Conservation (phyloP, 2,329 filamentous ascomycete species). For the Fusarium sp. region DNA sequence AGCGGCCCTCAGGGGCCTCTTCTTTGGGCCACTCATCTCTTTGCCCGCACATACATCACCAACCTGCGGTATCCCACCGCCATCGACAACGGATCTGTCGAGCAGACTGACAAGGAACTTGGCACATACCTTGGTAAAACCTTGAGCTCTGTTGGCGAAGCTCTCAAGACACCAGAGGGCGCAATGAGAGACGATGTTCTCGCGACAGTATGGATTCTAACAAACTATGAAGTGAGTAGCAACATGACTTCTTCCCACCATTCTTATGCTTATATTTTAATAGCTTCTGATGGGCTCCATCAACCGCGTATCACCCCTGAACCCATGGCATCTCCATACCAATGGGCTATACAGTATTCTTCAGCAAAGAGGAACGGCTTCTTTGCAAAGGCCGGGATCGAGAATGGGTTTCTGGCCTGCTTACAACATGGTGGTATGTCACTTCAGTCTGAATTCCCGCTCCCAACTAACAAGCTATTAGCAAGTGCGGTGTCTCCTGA, state of each 20-base stretch:
- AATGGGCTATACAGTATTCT: conserved; percentile 50
- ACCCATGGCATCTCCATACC: conserved; percentile 51
- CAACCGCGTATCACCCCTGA: conserved; percentile 34
- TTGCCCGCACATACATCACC: conserved; percentile 52
- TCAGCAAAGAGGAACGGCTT: conserved; percentile 45
- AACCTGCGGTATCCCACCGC: conserved; percentile 49
- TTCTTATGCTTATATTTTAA: conserved; percentile 12
- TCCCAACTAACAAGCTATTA: conserved; percentile 32
- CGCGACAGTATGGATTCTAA: conserved; percentile 52
- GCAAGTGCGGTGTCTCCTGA: conserved; percentile 51
- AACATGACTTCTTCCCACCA: neutral
- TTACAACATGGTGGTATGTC: conserved; percentile 51
- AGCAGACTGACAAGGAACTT: conserved; percentile 46
- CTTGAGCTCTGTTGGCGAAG: conserved; percentile 50
- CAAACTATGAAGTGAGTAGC: conserved; percentile 50
- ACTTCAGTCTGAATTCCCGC: no score
- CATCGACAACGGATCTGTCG: conserved; percentile 37
- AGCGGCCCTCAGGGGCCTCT: conserved; percentile 46
- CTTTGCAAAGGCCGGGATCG: conserved; percentile 37
- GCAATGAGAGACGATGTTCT: conserved; percentile 49
- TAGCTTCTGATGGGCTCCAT: conserved; percentile 52
- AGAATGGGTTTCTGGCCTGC: conserved; percentile 51
- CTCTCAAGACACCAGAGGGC: conserved; percentile 45
- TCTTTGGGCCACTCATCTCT: conserved; percentile 52
- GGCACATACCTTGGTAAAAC: conserved; percentile 50